Evolutionary conservation across 345 rosid genomes (phyloP).

Genomic region (Eutrema japonicum): DNA sequence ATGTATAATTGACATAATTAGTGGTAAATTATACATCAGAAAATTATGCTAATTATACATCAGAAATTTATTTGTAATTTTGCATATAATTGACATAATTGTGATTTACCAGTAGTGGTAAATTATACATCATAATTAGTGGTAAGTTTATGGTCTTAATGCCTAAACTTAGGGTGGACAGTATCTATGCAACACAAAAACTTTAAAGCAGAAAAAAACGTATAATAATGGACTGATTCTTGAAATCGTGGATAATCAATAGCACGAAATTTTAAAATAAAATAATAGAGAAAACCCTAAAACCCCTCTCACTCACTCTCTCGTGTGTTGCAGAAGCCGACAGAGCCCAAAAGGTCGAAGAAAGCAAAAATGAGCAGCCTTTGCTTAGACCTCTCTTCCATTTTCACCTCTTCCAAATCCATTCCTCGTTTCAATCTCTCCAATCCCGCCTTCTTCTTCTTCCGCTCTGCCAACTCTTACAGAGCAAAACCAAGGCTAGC

Average conservation of each 20-base stretch:
- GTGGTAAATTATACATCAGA: no score
- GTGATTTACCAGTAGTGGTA: no score
- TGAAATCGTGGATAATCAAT: not conserved
- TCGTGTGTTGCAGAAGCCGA: slow-evolving; percentile 31
- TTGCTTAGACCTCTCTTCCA: slow-evolving; percentile 44
- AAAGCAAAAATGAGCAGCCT: slow-evolving; percentile 42
- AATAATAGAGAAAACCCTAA: slow-evolving; percentile 35
- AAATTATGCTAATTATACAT: no score
- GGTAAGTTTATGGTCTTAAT: no score
- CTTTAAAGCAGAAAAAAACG: no score
- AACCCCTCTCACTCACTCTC: slow-evolving; percentile 36
- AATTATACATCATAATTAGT: no score
- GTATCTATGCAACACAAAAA: no score
- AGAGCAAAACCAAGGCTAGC: slow-evolving; percentile 20
- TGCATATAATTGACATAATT: no score
- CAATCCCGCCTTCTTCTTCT: slow-evolving; percentile 35
- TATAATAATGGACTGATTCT: no score
- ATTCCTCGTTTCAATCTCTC: slow-evolving; percentile 31
- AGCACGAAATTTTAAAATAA: not conserved
- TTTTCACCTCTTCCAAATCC: slow-evolving; percentile 37
- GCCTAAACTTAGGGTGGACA: no score
- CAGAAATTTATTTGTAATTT: no score
- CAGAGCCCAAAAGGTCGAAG: slow-evolving; percentile 2
- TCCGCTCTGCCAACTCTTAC: slow-evolving; percentile 33
- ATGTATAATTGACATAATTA: no score